Evolutionary conservation across 2,329 filamentous ascomycete species (phyloP), one percentile per base, ranked within the genome.

Genomic region (Penicillium sp.): DNA sequence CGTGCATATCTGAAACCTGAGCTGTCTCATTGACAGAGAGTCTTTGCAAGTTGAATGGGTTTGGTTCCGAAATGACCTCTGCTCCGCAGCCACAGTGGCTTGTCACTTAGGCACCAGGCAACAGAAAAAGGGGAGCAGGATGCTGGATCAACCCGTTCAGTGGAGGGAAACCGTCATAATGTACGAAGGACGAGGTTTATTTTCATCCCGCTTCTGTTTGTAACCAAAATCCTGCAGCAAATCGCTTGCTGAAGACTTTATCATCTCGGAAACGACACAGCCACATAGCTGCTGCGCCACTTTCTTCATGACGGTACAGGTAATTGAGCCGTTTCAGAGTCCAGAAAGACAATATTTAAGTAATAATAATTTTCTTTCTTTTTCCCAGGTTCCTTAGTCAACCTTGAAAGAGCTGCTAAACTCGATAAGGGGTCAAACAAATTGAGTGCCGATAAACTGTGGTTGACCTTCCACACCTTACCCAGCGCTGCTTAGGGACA

Each of bases 401-500:
- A 64, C 62, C 47, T 41, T 50, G 47, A 46, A 52, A 52, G 60
- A 57, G 38, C 50, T 51, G 44, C 50, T 48, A 23, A 57, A 53
- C 35, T 57, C 45, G 48, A 52, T 58, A 66, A 58, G 52, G 49
- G 56, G 56, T 23, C 47, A 49, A 47, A 57, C 54, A 51, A 57
- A 52, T 47, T 61, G 58, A 55, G 62, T 52, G 58, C 62, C 64
- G 61, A 64, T 67, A 62, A 65, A 62, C 60, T 60, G 62, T 60
- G 59, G 59, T 61, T 48, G 44, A 29, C 50, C 23, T 56, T 41
- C 35, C 35, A 41, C 35, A 41, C 50, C 70, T 71, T 71, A 72
- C 75, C 69, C 70, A 71, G 66, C 67, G 69, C 61, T 61, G 67
- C 64, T 58, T 47, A 58, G 56, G 60, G 41, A 48, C 52, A 52